Conservation (phyloP, 2,329 filamentous ascomycete species). For the Colletotrichum phormii region DNA sequence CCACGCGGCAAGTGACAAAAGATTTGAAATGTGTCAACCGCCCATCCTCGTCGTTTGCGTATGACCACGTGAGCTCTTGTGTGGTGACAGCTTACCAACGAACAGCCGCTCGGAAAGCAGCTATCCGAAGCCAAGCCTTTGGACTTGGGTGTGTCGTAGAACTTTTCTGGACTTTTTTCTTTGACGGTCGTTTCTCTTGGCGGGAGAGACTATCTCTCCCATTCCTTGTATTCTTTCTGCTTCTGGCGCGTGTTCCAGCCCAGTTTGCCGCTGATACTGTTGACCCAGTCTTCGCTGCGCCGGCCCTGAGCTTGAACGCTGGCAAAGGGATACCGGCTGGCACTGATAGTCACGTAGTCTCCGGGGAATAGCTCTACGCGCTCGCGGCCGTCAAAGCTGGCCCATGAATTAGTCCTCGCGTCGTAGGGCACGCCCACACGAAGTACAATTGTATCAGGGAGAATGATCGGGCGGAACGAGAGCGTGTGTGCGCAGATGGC, state of each 20-base stretch:
- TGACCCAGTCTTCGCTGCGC: slow-evolving; percentile 83
- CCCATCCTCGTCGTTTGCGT: neutral
- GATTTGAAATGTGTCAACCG: slow-evolving; percentile 21
- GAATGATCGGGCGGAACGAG: slow-evolving; percentile 94
- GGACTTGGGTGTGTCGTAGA: neutral
- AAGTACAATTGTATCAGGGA: slow-evolving; percentile 95
- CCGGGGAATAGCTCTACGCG: slow-evolving; percentile 82
- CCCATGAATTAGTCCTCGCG: slow-evolving; percentile 90
- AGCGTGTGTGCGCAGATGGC: slow-evolving; percentile 95
- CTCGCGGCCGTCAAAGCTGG: slow-evolving; percentile 96
- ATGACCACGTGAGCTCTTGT: neutral
- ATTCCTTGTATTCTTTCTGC: slow-evolving; percentile 72
- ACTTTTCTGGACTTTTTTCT: neutral
- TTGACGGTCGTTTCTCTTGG: neutral
- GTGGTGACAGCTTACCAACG: neutral
- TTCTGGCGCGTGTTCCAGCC: slow-evolving; percentile 86
- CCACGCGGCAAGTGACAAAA: slow-evolving; percentile 1
- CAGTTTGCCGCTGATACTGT: slow-evolving; percentile 81
- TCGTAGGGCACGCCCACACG: slow-evolving; percentile 95
- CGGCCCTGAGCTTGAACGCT: slow-evolving; percentile 77
- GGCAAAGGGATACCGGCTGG: slow-evolving; percentile 83
- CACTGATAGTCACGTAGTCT: slow-evolving; percentile 87
- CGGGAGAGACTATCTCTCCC: slow-evolving; percentile 48
- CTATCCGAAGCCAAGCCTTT: slow-evolving; percentile 7
- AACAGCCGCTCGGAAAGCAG: slow-evolving; percentile 9